Percentiles rank a stretch among this genome's conserved stretches.
Conservation (phyloP, 495 filamentous ascomycete genomes). For the Neurospora sp. region DNA sequence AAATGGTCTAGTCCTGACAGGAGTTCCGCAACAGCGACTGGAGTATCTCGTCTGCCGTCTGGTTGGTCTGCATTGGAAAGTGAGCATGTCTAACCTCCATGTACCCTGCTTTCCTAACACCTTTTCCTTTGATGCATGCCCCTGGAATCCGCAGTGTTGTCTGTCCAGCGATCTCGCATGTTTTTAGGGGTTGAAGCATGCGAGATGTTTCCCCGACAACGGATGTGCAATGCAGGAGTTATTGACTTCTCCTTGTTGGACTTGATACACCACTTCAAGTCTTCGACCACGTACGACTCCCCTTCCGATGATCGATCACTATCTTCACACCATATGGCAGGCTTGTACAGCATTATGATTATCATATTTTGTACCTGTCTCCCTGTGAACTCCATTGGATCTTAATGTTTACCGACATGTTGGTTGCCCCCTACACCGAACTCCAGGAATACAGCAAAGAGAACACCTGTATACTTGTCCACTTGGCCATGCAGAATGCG, state of each 20-base stretch:
- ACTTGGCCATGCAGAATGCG: neutral
- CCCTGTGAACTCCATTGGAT: neutral
- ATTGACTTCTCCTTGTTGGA: neutral
- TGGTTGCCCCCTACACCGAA: neutral
- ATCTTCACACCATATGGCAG: neutral
- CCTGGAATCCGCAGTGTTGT: neutral
- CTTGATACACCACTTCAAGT: neutral
- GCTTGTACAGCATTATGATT: neutral
- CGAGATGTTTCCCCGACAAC: neutral
- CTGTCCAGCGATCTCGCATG: neutral
- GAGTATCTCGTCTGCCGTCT: too few relatives aligned
- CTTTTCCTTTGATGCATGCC: neutral
- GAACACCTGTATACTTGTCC: neutral
- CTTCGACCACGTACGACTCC: neutral
- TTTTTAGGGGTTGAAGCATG: neutral
- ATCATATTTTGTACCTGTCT: neutral
- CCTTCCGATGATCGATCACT: neutral
- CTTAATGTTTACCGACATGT: neutral
- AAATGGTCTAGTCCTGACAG: too few relatives aligned
- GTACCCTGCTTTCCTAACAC: too few relatives aligned
- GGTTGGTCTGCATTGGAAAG: too few relatives aligned
- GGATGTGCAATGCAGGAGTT: neutral
- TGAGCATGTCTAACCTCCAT: too few relatives aligned
- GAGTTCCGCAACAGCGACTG: too few relatives aligned
- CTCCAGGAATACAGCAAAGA: neutral